Conservation (phyloP, 202 grass and related monocot genomes). For the Zizania palustris region DNA sequence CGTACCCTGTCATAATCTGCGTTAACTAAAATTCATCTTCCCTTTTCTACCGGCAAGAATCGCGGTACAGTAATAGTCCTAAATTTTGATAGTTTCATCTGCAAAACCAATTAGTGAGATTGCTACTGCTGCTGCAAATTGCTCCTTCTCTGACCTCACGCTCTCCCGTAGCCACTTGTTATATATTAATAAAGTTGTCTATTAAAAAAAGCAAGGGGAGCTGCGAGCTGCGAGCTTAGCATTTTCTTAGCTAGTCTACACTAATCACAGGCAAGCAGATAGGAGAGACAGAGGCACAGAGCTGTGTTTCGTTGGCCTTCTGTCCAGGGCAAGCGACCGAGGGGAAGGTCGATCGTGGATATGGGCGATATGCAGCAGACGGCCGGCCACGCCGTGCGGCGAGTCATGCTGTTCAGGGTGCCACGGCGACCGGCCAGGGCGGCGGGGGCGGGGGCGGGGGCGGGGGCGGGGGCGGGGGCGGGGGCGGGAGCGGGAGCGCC, state of each 20-base stretch:
- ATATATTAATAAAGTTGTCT: too few relatives aligned
- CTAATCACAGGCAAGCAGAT: neutral
- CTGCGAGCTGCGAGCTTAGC: neutral
- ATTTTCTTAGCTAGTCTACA: neutral
- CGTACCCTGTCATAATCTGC: slow-evolving; percentile 16
- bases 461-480: neutral
- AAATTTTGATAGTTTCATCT: too few relatives aligned
- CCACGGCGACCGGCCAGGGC: slow-evolving; percentile 7
- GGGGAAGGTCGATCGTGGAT: neutral
- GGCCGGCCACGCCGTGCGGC: slow-evolving; percentile 9
- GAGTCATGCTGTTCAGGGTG: slow-evolving; percentile 46
- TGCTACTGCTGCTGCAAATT: too few relatives aligned
- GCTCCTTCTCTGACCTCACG: too few relatives aligned
- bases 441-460: neutral
- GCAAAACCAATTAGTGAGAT: too few relatives aligned
- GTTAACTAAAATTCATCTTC: neutral
- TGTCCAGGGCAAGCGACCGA: neutral
- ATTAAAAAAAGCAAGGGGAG: too few relatives aligned
- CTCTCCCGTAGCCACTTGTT: too few relatives aligned
- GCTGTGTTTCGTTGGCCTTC: neutral
- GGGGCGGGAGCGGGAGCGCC: neutral
- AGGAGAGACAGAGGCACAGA: neutral
- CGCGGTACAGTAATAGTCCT: neutral
- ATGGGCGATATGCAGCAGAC: slow-evolving; percentile 24
- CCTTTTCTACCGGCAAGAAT: slow-evolving; percentile 5